Percentiles rank a stretch among this genome's conserved stretches.
Conservation (phyloP, 2,329 filamentous ascomycete genomes). For the Calonectria ilicicola region DNA sequence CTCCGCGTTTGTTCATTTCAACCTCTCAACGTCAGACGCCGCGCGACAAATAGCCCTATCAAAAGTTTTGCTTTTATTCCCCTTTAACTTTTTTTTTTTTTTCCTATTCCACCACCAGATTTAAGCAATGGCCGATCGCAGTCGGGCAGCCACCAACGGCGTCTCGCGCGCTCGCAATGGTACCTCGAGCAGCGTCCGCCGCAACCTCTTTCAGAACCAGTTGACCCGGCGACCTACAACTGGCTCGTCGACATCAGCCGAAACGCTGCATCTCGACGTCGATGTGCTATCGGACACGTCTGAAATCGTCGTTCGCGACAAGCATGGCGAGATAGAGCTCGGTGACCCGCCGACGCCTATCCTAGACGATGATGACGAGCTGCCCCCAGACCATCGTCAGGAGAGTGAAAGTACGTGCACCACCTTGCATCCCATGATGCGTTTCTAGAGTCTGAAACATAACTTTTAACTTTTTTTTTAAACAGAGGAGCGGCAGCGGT, state of each 20-base stretch:
- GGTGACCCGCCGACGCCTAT: constrained; percentile 65
- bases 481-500: constrained; percentile 68
- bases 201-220: constrained; percentile 71
- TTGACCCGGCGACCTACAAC: constrained; percentile 68
- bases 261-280: constrained; percentile 62
- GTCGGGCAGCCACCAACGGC: constrained; percentile 36
- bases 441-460: background rate
- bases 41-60: constrained; percentile 18
- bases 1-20: constrained; percentile 24
- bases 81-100: background rate
- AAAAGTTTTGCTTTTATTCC: background rate
- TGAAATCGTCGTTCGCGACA: constrained; percentile 73
- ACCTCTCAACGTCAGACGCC: constrained; percentile 6
- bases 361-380: constrained; percentile 67
- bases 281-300: constrained; percentile 58
- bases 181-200: constrained; percentile 40
- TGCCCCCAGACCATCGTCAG: constrained; percentile 66
- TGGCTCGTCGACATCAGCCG: constrained; percentile 51
- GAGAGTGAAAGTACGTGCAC: constrained; percentile 65
- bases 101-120: background rate
- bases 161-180: constrained; percentile 26
- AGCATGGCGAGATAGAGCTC: constrained; percentile 73
- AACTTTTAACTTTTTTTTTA: constrained; percentile 10
- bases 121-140: constrained; percentile 39
- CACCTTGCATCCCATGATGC: background rate